Evolutionary conservation across 306 rosid genomes (phyloP), one percentile per base, ranked within the genome.

Genomic region (Lablab purpureus): DNA sequence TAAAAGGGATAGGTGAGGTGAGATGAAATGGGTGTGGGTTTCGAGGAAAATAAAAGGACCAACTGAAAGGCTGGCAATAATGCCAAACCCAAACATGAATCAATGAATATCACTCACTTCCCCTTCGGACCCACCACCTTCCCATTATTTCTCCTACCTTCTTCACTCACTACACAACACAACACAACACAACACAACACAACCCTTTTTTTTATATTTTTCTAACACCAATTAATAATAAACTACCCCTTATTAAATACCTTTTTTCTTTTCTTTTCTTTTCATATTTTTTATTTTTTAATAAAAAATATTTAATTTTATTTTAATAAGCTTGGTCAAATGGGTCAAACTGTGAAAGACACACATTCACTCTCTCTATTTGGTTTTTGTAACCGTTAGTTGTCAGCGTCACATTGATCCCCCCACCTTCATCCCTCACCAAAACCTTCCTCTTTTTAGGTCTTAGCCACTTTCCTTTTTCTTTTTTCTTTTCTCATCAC

Each of bases 401-500:
- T 76, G 87, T 84, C 85, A 84, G 74, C 80, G 13, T 84, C 87
- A 64, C 27, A 13, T 25, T 49, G 41, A 83, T n/a, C n/a, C 60
- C 37, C 43, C 23, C 54, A 25, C 64, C 10, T 10, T 22, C 50
- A 46, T 2, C 28, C 62, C n/a, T 17, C 9, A 7, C 56, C 63
- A 69, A 19, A 19, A 36, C 68, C 17, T 19, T 37, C 14, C 34
- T 11, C 25, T n/a, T 50, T 59, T 59, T 59, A 25, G 37, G 19
- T 59, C 6, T 14, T 30, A 12, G 3, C 21, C 11, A 0, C 27
- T 13, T 3, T 56, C 3, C 10, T 5, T 25, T 58, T 10, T 8
- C 30, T 1, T 15, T 32, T 6, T 32, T 6, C 6, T 32, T 32
- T 32, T 32, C 8, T n/a, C n/a, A n/a, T n/a, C n/a, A n/a, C n/a